Evolutionary conservation across 352 stramenopile species (phyloP).

Genomic region (Pythium insidiosum): DNA sequence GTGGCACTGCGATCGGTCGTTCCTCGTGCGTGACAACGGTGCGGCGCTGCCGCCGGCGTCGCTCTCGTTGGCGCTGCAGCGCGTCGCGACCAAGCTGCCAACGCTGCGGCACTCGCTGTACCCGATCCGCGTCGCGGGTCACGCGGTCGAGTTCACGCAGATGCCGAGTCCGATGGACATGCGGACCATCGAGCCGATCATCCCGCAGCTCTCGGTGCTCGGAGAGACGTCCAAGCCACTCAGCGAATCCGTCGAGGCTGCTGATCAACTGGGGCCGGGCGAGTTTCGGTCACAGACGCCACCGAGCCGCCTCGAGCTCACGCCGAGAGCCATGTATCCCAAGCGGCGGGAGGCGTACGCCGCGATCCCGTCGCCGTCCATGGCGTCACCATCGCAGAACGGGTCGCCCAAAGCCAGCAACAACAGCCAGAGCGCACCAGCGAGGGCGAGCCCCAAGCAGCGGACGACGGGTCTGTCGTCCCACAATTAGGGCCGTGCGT

Average conservation of each 20-base stretch:
- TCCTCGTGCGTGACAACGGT: constrained; percentile 24
- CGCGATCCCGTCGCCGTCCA: constrained; percentile 2
- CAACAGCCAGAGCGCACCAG: too few relatives aligned
- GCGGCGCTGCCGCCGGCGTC: constrained; percentile 19
- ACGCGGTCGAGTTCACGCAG: constrained; percentile 43
- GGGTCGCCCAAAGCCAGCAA: too few relatives aligned
- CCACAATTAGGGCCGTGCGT: too few relatives aligned
- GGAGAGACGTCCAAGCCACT: constrained; percentile 5
- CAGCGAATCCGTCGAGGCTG: too few relatives aligned
- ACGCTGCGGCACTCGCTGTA: constrained; percentile 22
- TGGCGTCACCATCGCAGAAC: neutral
- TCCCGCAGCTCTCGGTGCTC: constrained; percentile 21
- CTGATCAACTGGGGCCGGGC: neutral
- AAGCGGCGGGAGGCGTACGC: constrained; percentile 27
- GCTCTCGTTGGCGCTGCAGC: constrained; percentile 22
- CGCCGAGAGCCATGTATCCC: constrained; percentile 30
- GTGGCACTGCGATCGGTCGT: constrained; percentile 57
- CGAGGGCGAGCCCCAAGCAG: too few relatives aligned
- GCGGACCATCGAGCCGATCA: constrained; percentile 43
- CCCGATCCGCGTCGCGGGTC: constrained; percentile 29
- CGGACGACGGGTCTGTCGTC: too few relatives aligned
- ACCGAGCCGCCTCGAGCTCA: constrained; percentile 21
- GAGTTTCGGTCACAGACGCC: neutral
- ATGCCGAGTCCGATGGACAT: constrained; percentile 45
- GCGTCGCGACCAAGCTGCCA: constrained; percentile 12